phyloP scores from a whole-genome alignment of 768 basidiomycete species.

The Psilocybe tampanensis region DNA sequence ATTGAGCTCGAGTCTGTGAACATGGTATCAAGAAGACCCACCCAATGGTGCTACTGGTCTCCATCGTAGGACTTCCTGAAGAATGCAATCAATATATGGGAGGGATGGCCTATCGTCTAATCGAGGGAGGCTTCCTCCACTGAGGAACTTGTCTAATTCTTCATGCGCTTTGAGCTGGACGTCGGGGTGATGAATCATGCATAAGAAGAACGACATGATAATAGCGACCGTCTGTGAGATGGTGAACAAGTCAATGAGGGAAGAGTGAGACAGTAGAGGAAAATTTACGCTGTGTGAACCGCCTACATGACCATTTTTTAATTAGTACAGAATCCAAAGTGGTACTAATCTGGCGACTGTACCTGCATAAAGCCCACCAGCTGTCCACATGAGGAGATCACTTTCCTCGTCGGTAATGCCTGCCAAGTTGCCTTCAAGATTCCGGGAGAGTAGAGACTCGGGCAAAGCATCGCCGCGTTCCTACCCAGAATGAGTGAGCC shows the following conservation, averaged over 20 bases:
- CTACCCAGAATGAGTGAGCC: too few relatives aligned
- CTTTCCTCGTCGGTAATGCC: not conserved
- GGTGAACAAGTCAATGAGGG: not conserved
- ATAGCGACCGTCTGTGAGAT: not conserved
- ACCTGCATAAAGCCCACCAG: not conserved
- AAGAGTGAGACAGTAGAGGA: not conserved
- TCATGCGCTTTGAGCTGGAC: not conserved
- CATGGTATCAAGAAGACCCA: not conserved
- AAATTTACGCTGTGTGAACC: not conserved
- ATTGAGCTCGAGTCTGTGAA: too few relatives aligned
- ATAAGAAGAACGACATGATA: not conserved
- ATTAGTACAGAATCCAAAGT: too few relatives aligned
- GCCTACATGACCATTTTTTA: not conserved
- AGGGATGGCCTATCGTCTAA: not conserved
- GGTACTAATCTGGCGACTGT: too few relatives aligned
- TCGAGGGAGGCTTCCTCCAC: not conserved
- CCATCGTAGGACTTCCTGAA: slow-evolving; percentile 1
- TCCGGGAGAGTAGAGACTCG: not conserved
- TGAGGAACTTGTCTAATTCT: not conserved
- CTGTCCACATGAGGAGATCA: slow-evolving; percentile 7
- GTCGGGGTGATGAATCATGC: not conserved
- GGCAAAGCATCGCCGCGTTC: too few relatives aligned
- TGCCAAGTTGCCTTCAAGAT: not conserved
- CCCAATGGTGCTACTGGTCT: not conserved
- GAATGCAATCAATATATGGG: slow-evolving; percentile 1